Base-by-base conservation (phyloP, 2,329 filamentous ascomycete species). In the Chalaropsis ovoidea region DNA sequence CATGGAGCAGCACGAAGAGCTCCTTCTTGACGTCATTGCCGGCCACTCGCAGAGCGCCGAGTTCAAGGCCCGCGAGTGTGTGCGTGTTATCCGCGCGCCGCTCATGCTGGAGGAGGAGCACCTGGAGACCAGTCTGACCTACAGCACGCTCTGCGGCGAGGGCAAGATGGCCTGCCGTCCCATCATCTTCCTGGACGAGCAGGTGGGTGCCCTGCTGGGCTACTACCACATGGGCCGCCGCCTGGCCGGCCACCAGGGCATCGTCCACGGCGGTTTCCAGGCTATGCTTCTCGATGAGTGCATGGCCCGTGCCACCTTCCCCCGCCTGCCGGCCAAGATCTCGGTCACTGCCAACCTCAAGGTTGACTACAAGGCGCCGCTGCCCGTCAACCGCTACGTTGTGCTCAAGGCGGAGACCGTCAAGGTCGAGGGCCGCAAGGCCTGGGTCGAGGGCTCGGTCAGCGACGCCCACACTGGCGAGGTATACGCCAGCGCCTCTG, bases 231-330 rank as follows among this genome's bases (percentile, higher is more conserved):
- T 96, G 0, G 93, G 93, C 1, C 76, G 81, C 2, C 86, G 89
- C 71, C 78, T 97, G 49, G 96, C 90, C 73, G 93, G 93, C 1
- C 92, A 97, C 74, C 89, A 90, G 5, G 90, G 89, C 2, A 90
- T 97, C 68, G 83, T 96, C 6, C 94, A 97, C 74, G 93, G 93
- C 62, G 93, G 93, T 0, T 78, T 96, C 69, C 78, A 97, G 66
- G 93, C 93, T n/a, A 96, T 93, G 13, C 81, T 97, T 73, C 78
- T 97, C 64, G 93, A 97, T 73, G 93, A 97, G 75, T 90, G 90
- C 0, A 78, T 97, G 54, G 93, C 89, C 41, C 81, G 90, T 65
- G 95, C 90, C 75, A 95, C 89, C 73, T 96, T 97, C 75, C 86
- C 85, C 4, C 90, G 90, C 27, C 79, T 97, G 72, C 93, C 93